phyloP scores from a whole-genome alignment of 768 basidiomycete genomes.

The Mycena crocata region DNA sequence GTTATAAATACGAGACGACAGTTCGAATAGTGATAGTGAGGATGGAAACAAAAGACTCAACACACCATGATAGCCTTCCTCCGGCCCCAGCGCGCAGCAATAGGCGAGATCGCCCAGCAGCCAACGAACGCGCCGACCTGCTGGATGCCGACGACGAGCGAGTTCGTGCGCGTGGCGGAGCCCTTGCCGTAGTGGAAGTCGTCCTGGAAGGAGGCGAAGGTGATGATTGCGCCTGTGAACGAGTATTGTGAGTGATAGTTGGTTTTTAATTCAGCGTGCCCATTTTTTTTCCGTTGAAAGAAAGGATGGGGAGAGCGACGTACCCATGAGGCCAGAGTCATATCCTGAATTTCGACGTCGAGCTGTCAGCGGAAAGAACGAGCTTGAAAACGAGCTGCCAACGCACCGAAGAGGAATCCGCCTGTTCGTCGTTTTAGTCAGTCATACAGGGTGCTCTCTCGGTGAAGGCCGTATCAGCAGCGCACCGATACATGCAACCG shows the following conservation, averaged over 20 bases:
- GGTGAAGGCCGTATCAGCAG: not conserved
- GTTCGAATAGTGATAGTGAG: too few relatives aligned
- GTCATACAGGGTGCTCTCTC: not conserved
- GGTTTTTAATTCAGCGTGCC: too few relatives aligned
- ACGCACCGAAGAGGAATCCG: conserved; percentile 18
- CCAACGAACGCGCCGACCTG: conserved; percentile 20
- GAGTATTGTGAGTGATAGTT: too few relatives aligned
- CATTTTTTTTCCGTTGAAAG: too few relatives aligned
- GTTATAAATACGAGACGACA: too few relatives aligned
- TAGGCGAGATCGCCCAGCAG: conserved; percentile 20
- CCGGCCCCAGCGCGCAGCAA: conserved; percentile 17
- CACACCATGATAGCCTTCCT: conserved; percentile 8
- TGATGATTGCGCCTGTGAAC: conserved; percentile 16
- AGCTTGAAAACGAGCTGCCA: too few relatives aligned
- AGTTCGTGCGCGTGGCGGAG: conserved; percentile 7
- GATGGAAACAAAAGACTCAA: too few relatives aligned
- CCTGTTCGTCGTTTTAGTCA: too few relatives aligned
- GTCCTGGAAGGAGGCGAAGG: conserved; percentile 6
- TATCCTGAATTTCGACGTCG: not conserved
- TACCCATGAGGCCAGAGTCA: conserved; percentile 20
- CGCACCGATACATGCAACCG: conserved; percentile 14
- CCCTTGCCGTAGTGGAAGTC: conserved; percentile 10
- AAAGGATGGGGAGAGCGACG: too few relatives aligned
- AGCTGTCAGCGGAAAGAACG: not conserved
- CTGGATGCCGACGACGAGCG: conserved; percentile 18